Percentiles rank a stretch among this genome's conserved stretches.
Evolutionary conservation across 768 basidiomycete genomes (phyloP).

Genomic region (Suillus cothurnatus): DNA sequence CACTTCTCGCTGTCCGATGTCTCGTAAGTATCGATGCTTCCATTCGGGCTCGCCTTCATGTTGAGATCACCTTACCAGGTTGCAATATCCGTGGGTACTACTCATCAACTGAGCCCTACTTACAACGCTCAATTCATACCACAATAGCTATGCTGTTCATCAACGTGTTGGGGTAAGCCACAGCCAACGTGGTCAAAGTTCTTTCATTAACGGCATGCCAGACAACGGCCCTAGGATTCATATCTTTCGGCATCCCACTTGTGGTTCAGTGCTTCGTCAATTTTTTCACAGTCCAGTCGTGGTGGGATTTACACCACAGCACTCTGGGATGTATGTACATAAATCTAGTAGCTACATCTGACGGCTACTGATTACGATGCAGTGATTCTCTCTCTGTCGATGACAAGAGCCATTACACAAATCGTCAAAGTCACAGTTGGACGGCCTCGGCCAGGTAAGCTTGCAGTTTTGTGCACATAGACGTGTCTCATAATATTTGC

Average conservation of each 20-base stretch:
- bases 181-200: not conserved
- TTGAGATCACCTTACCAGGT: constrained; percentile 26
- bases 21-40: constrained; percentile 50
- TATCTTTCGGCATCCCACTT: constrained; percentile 57
- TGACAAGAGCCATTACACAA: constrained; percentile 82
- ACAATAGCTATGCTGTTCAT: constrained; percentile 59
- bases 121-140: not conserved
- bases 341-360: not conserved
- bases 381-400: constrained; percentile 71
- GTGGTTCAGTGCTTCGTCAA: constrained; percentile 69
- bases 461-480: not conserved
- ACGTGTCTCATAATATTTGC: not conserved
- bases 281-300: constrained; percentile 67
- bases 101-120: not conserved
- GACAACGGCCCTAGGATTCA: constrained; percentile 46
- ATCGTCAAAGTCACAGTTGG: constrained; percentile 84
- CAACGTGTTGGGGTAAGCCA: constrained; percentile 63
- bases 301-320: constrained; percentile 88
- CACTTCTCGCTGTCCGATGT: constrained; percentile 78
- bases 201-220: constrained; percentile 9
- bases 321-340: constrained; percentile 29
- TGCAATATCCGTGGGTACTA: constrained; percentile 40
- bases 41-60: constrained; percentile 4
- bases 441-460: constrained; percentile 79
- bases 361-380: constrained; percentile 10